Evolutionary conservation across 2,329 filamentous ascomycete species (phyloP), one percentile per base, ranked within the genome.

Genomic region (Aspergillus jensenii): DNA sequence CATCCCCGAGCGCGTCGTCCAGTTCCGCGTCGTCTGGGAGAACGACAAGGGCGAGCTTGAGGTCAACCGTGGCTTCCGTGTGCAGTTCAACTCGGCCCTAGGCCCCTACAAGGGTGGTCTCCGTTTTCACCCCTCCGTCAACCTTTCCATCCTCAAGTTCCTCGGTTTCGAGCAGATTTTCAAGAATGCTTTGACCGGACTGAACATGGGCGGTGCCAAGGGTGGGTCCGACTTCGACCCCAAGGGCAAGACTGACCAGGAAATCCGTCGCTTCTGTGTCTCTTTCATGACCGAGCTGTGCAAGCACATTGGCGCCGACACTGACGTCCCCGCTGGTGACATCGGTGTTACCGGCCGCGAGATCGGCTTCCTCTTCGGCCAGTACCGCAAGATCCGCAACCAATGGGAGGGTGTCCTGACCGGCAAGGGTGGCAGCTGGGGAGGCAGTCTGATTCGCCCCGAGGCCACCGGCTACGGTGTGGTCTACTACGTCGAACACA

Each of bases 141-240:
- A 88, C 75, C 81, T 88, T 54, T 85, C 81, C 57, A 82, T 86
- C 72, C 86, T 99, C 71, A 99, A 99, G 84, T 98, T 98, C 82
- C 85, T 99, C 74, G 95, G 93, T 66, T 98, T 98, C 72, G 95
- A 99, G 87, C 95, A 98, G 82, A 96, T 93, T 81, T 98, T 98
- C 86, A 98, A 98, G 87, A 98, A 98, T 90, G 95, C 95, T 67
- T 82, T 98, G 68, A 98, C 95, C 62, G 95, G 95, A 73, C 81
- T 96, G 72, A 91, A 86, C 82, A 97, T 99, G 87, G 95, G 95
- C 66, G 95, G 95, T 81, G 95, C 90, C 73, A 98, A 98, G 84
- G 95, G 95, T 80, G 95, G 95, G 72, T 89, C 93, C 76, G 95
- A 98, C 83, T 98, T 99, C 77, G 92, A 98, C 80, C 95, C 95